Evolutionary conservation across 257 asterid genomes (phyloP), one percentile per base, ranked within the genome.

Genomic region (Solanum virginianum): DNA sequence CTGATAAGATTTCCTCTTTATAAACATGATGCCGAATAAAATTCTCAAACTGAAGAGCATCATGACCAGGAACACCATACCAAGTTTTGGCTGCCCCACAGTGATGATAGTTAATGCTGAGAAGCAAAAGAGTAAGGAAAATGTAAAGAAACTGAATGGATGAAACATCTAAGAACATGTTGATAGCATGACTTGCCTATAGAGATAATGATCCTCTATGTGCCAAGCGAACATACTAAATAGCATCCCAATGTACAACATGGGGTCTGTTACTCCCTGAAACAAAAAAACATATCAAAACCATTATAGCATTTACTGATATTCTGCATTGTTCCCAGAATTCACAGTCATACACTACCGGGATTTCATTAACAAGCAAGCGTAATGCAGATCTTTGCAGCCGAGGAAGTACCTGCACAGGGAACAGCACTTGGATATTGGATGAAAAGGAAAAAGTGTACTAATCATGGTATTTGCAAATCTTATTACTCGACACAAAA

Each of bases 161-260:
- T 24, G 47, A 85, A 62, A 60, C 65, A 49, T 43, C 55, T 24
- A 11, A 84, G 82, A 18, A 13, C 81, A 43, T 62, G 36, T 82
- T 68, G 69, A 70, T 14, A 32, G 8, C 29, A 63, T 43, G 56
- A 83, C 47, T 45, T 85, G 87, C 93, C 93, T 91, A 83, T 87
- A 88, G 9, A 91, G 83, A 72, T 91, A 86, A 10, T 91, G 92
- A 86, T 91, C 93, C 84, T 91, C 93, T 2, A 91, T 89, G 43
- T 91, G 93, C 93, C 92, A 91, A 1, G 92, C 91, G 69, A 91
- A 91, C 93, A 89, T 88, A 79, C 93, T 91, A 71, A 89, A 89
- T 10, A 91, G 88, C 93, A 89, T 88, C 18, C 92, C 92, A 22
- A 89, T 90, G 85, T 86, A 89, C 39, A 89, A 85, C 91, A 90